These are phyloP conservation scores for Aspergillus quadrilineatus DNA, from an alignment of 2,329 filamentous ascomycete genomes.

Conservation along the genomic window DNA sequence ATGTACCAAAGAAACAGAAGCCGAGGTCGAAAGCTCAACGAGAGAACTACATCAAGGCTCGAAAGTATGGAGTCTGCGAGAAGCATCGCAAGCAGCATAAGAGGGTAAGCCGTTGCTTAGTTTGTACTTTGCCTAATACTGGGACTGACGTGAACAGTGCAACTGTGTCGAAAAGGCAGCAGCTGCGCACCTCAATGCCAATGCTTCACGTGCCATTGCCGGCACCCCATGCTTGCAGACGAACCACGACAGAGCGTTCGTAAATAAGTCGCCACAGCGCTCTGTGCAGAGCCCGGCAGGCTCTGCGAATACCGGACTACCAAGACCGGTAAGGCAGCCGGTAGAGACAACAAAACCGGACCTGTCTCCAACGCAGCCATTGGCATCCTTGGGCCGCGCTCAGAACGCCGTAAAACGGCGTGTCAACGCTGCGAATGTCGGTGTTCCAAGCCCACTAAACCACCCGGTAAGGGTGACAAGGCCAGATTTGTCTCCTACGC, in stretches of 20 bases:
- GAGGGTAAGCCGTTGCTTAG: slow-evolving; percentile 30
- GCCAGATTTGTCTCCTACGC: slow-evolving; percentile 1
- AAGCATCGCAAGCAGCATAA: slow-evolving; percentile 47
- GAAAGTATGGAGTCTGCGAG: slow-evolving; percentile 44
- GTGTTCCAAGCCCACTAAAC: not conserved
- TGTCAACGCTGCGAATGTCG: not conserved
- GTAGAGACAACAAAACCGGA: not conserved
- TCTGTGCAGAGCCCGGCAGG: not conserved
- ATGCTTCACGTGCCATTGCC: slow-evolving; percentile 16
- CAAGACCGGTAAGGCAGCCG: not conserved
- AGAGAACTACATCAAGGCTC: slow-evolving; percentile 45
- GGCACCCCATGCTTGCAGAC: slow-evolving; percentile 4
- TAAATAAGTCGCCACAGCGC: not conserved
- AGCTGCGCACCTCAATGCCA: slow-evolving; percentile 20
- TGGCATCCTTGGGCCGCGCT: not conserved
- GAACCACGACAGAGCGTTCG: slow-evolving; percentile 7
- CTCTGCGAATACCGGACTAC: not conserved
- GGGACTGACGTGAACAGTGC: slow-evolving; percentile 32
- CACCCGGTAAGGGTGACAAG: not conserved
- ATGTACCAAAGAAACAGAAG: slow-evolving; percentile 44
- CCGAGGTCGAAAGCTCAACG: slow-evolving; percentile 43
- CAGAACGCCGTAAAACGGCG: not conserved
- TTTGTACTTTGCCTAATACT: not conserved
- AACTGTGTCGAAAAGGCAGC: slow-evolving; percentile 41
- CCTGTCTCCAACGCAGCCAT: not conserved